Conservation (phyloP, 1,139 yeast species). For the Kodamaea suecica region DNA sequence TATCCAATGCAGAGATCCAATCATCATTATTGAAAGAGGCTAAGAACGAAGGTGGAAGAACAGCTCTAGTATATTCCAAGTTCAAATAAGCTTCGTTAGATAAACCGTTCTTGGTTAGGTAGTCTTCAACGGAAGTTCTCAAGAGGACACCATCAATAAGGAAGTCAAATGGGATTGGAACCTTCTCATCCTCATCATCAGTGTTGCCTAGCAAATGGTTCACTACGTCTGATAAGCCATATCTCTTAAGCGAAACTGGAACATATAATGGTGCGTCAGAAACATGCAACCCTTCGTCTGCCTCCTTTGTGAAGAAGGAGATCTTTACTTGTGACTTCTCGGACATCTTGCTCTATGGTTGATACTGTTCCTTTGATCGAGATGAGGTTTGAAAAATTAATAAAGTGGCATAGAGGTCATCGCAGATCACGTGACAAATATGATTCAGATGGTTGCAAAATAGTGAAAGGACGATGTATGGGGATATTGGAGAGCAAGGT, state of each 20-base stretch:
- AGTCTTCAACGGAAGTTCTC: conserved; percentile 76
- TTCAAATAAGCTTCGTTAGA: conserved; percentile 79
- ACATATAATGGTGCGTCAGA: conserved; percentile 85
- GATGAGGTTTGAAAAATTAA: not conserved
- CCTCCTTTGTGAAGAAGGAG: conserved; percentile 82
- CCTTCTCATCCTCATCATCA: conserved; percentile 41
- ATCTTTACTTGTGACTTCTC: conserved; percentile 58
- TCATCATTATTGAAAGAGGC: conserved; percentile 91
- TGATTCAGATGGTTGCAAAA: not conserved
- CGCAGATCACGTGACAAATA: conserved; percentile 8
- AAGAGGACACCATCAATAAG: conserved; percentile 79
- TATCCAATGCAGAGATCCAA: conserved; percentile 84
- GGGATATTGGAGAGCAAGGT: too few species aligned
- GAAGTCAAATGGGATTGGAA: conserved; percentile 88
- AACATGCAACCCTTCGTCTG: conserved; percentile 66
- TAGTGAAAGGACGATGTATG: not conserved
- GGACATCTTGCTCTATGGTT: conserved; percentile 6
- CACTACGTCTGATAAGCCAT: conserved; percentile 91
- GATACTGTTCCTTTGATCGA: not conserved
- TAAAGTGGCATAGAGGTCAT: not conserved
- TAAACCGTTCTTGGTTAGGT: conserved; percentile 70
- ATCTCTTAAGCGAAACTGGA: conserved; percentile 81
- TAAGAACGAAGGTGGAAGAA: conserved; percentile 87
- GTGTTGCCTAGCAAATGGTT: conserved; percentile 71
- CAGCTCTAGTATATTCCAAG: conserved; percentile 87